These are phyloP conservation scores for Oemleria cerasiformis DNA, from an alignment of 306 rosid genomes.

Conservation along the genomic window DNA sequence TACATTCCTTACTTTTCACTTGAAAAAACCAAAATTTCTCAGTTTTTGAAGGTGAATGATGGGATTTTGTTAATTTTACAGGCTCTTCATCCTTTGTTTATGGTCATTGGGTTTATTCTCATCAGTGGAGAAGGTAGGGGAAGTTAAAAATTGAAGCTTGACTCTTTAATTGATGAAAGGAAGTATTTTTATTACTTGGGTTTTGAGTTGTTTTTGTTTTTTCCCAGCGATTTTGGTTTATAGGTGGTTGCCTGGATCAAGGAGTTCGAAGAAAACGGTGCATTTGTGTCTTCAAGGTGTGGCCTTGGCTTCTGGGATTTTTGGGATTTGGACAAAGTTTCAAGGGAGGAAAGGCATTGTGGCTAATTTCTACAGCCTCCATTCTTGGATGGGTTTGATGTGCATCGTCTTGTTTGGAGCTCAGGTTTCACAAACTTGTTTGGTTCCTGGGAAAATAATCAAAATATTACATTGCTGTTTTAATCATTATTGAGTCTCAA, in stretches of 20 bases:
- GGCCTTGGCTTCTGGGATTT: constrained; percentile 71
- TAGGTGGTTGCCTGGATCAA: constrained; percentile 84
- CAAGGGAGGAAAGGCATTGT: constrained; percentile 60
- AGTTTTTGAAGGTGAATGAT: neutral
- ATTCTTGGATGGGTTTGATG: constrained; percentile 94
- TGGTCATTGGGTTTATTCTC: constrained; percentile 88
- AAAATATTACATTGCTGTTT: neutral
- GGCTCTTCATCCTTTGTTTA: constrained; percentile 87
- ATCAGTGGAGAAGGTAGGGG: constrained; percentile 82
- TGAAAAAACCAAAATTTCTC: neutral
- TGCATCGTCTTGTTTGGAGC: constrained; percentile 65
- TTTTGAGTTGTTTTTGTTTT: constrained; percentile 9
- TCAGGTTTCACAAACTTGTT: constrained; percentile 44
- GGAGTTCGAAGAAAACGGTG: constrained; percentile 64
- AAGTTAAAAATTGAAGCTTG: neutral
- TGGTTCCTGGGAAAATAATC: constrained; percentile 11
- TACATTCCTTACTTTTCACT: constrained; percentile 18
- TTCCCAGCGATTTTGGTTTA: constrained; percentile 71
- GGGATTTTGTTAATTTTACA: constrained; percentile 22
- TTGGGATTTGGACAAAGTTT: constrained; percentile 87
- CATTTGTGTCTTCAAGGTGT: constrained; percentile 84
- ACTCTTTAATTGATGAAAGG: neutral
- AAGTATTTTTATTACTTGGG: constrained; percentile 8
- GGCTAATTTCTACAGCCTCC: constrained; percentile 80
- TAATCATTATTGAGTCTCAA: too few species aligned